Base-by-base conservation (phyloP, 1,284 basidiomycete species). In the Boletellus sp. region DNA sequence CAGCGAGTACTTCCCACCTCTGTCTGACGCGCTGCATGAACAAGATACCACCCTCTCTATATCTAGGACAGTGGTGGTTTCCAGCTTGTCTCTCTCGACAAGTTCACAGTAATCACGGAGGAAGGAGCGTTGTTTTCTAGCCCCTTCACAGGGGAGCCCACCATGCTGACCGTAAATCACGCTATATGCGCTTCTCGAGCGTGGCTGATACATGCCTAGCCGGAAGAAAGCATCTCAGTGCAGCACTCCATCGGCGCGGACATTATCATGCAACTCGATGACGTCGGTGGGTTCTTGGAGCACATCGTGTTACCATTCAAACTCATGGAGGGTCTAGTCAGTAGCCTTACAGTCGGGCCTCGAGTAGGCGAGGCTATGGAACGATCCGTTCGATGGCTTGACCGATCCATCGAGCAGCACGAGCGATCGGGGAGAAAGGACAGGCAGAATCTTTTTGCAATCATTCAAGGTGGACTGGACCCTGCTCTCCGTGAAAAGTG, bases 211-310 rank as follows among this genome's bases (percentile, higher is more conserved):
- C 28, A 35, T 51, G 54, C 55, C n/a, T 56, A 90, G 84, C 89
- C 90, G 38, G 89, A 92, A 70, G 85, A 91, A 72, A 89, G 86
- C 58, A 91, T 92, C 36, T 80, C 82, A n/a, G 85, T 88, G 60
- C 89, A 92, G 64, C 91, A 93, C 62, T 76, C 85, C 5, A 92
- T 93, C 42, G 90, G 91, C 5, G 88, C 86, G 16, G 91, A 93
- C 67, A 93, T 93, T 52, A 91, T 93, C 58, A 93, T 93, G 91
- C 90, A 93, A 63, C 75, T 93, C 13, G 90, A 93, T 64, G 91
- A 93, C 70, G 91, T 93, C 48, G 91, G 89, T 87, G 60, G 67
- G 84, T 72, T 32, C 40, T 28, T 18, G 43, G 8, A 24, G 19
- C 40, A 2, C 37, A 49, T 12, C 39, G 26, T 16, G 30, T 44